These are phyloP conservation scores for Exophiala sideris DNA, from an alignment of 2,329 filamentous ascomycete genomes.

Conservation along the genomic window DNA sequence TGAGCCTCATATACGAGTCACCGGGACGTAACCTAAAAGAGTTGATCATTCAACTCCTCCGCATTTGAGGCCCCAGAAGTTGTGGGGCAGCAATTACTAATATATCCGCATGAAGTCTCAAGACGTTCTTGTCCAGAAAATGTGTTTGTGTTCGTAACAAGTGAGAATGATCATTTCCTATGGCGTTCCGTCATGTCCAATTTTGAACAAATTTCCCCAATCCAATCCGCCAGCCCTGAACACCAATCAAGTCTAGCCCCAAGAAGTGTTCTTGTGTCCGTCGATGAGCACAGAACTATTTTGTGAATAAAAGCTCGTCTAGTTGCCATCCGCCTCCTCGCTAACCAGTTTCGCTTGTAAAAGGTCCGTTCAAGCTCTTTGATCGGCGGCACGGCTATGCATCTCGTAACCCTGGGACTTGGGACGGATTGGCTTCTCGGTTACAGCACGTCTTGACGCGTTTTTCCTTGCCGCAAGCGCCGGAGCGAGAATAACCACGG, in stretches of 20 bases:
- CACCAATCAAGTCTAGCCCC: no score
- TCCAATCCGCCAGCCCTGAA: no score
- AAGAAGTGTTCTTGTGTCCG: background rate
- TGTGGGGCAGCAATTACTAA: no score
- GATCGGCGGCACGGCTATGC: conserved; percentile 7
- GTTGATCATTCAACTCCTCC: background rate
- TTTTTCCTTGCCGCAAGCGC: background rate
- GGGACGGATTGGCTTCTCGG: conserved; percentile 21
- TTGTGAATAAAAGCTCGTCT: background rate
- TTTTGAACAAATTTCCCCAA: no score
- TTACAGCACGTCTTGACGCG: conserved; percentile 2
- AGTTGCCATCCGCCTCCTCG: background rate
- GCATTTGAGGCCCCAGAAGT: background rate
- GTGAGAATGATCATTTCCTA: no score
- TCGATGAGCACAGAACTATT: background rate
- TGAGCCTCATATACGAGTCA: background rate
- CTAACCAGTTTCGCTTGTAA: background rate
- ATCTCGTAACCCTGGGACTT: conserved; percentile 22
- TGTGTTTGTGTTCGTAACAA: no score
- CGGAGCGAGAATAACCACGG: conserved; percentile 21
- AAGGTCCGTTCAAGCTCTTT: background rate
- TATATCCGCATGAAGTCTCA: no score
- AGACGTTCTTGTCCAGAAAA: no score
- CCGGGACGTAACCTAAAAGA: background rate
- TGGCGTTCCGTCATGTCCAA: no score